phyloP scores from a whole-genome alignment of 1,284 basidiomycete species.

The Schizophyllum amplum region DNA sequence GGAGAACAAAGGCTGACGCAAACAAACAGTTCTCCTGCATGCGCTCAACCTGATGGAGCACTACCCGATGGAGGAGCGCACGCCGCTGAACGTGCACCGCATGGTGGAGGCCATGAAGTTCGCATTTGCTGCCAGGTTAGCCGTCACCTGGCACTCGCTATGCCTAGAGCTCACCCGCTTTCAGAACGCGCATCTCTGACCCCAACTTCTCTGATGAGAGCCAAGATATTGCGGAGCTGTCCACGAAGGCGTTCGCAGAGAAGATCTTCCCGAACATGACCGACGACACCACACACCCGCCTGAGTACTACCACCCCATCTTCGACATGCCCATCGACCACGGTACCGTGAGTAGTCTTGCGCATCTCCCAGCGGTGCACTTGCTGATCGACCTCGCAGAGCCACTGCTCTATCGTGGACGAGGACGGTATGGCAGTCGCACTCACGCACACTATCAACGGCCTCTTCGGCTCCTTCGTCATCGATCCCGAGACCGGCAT shows the following conservation, averaged over 20 bases:
- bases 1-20: neutral
- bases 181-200: slow-evolving; percentile 69
- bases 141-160: slow-evolving; percentile 1
- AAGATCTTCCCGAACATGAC: slow-evolving; percentile 62
- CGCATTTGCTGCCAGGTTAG: slow-evolving; percentile 68
- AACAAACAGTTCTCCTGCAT: slow-evolving; percentile 49
- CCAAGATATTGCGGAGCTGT: slow-evolving; percentile 54
- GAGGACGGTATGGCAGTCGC: slow-evolving; percentile 78
- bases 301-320: slow-evolving; percentile 79
- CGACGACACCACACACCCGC: slow-evolving; percentile 72
- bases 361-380: neutral
- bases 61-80: slow-evolving; percentile 46
- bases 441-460: slow-evolving; percentile 83
- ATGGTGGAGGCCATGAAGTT: slow-evolving; percentile 76
- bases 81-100: slow-evolving; percentile 58
- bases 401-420: slow-evolving; percentile 79
- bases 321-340: slow-evolving; percentile 76
- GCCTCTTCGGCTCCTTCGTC: slow-evolving; percentile 81
- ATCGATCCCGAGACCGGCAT: slow-evolving; percentile 82
- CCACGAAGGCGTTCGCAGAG: slow-evolving; percentile 64
- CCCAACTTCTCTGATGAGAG: slow-evolving; percentile 54
- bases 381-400: slow-evolving; percentile 33
- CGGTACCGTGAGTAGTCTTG: slow-evolving; percentile 60
- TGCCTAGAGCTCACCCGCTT: slow-evolving; percentile 1
- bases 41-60: slow-evolving; percentile 75